Conservation (phyloP, 2,329 filamentous ascomycete genomes). For the Macrophomina tecta region DNA sequence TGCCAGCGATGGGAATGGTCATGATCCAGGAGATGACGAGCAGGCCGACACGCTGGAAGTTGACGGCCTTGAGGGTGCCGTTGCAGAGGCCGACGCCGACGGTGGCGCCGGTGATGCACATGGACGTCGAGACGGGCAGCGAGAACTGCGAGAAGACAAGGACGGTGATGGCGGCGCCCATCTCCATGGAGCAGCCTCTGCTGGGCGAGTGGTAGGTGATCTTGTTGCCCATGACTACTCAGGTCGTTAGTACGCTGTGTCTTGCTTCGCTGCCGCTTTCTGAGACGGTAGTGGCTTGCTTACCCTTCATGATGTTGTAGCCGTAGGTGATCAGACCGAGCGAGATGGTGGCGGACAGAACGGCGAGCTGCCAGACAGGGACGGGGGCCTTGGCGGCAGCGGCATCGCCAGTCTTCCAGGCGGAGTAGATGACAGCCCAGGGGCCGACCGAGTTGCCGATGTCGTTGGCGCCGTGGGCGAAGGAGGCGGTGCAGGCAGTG, state of each 20-base stretch:
- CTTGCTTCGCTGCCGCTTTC: no score
- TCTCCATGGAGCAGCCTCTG: slow-evolving; percentile 73
- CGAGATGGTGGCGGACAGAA: slow-evolving; percentile 68
- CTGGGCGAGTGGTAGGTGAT: slow-evolving; percentile 72
- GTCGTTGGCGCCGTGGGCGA: slow-evolving; percentile 75
- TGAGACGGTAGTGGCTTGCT: no score
- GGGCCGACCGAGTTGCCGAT: slow-evolving; percentile 47
- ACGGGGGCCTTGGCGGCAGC: slow-evolving; percentile 68
- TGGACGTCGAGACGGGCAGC: slow-evolving; percentile 71
- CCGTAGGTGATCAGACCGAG: slow-evolving; percentile 74
- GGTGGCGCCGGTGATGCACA: slow-evolving; percentile 80
- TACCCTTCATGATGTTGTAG: slow-evolving; percentile 79
- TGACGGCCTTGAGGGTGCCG: slow-evolving; percentile 72
- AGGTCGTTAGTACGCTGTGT: no score
- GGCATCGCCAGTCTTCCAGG: slow-evolving; percentile 64
- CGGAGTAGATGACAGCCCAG: slow-evolving; percentile 46
- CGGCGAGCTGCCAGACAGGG: slow-evolving; percentile 77
- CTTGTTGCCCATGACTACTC: slow-evolving; percentile 76
- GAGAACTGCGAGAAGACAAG: slow-evolving; percentile 77
- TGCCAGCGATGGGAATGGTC: slow-evolving; percentile 68
- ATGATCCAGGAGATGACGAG: slow-evolving; percentile 71
- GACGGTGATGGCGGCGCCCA: slow-evolving; percentile 78
- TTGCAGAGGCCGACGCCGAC: slow-evolving; percentile 81
- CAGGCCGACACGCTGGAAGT: slow-evolving; percentile 73
- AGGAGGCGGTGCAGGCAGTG: slow-evolving; percentile 48